Conservation (phyloP, 2,329 filamentous ascomycete genomes). For the Fusarium bulbicola region DNA sequence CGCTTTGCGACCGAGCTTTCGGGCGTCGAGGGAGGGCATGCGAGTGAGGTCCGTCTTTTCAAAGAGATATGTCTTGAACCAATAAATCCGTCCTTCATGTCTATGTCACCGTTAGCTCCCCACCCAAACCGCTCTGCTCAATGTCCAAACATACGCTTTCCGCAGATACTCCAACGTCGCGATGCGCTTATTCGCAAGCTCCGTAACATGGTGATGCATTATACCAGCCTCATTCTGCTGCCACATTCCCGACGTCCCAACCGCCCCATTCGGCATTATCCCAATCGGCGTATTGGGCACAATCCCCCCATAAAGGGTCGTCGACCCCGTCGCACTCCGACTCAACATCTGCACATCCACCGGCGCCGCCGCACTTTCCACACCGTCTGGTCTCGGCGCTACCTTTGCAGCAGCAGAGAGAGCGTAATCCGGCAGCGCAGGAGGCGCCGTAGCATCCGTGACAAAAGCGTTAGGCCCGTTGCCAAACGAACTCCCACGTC, state of each 20-base stretch:
- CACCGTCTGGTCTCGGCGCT: conserved; percentile 37
- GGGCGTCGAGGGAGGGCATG: conserved; percentile 85
- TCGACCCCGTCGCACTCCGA: conserved; percentile 51
- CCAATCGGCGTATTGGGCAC: conserved; percentile 19
- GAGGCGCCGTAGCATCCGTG: conserved; percentile 59
- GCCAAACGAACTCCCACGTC: conserved; percentile 53
- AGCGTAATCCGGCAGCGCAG: conserved; percentile 64
- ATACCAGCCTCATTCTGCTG: conserved; percentile 58
- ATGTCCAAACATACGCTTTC: conserved; percentile 75
- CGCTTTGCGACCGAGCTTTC: conserved; percentile 87
- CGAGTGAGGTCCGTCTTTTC: conserved; percentile 80
- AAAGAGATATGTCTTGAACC: conserved; percentile 98
- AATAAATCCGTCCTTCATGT: conserved; percentile 93
- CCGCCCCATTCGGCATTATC: conserved; percentile 25
- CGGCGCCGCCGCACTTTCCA: conserved; percentile 30
- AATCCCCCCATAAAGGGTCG: conserved; percentile 39
- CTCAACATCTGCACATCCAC: conserved; percentile 57
- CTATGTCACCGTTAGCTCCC: conserved; percentile 53
- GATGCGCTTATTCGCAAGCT: conserved; percentile 90
- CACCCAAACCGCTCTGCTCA: fast-evolving
- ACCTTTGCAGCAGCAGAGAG: conserved; percentile 60
- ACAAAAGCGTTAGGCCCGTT: conserved; percentile 49
- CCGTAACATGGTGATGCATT: conserved; percentile 76
- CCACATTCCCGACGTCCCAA: conserved; percentile 41
- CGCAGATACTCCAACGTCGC: conserved; percentile 92